Base-by-base conservation (phyloP, 2,329 filamentous ascomycete species). In the Nannizzia gypsea region DNA sequence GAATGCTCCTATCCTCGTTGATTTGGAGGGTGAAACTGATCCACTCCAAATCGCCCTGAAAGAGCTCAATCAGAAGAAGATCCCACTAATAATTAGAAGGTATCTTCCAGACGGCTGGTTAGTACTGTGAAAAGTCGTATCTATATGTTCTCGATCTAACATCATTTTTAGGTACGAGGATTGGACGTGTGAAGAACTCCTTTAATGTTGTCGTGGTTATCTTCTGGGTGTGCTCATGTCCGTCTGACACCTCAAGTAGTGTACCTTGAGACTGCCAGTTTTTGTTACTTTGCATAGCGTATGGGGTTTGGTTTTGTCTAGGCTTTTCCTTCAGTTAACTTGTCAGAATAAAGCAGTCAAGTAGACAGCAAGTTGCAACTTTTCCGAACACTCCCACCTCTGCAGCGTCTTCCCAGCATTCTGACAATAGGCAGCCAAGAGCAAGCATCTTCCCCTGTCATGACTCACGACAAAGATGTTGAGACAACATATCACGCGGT, bases 31-130 rank as follows among this genome's bases (percentile, higher is more conserved):
- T 70, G 92, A 97, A 80, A 97, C 93, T 57, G 93, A 99, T 77
- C 93, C 93, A 50, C 80, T 99, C 60, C 90, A 96, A 76, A 97
- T 99, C 71, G 93, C 93, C 24, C 88, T 96, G 74, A 97, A 97
- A 78, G 93, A 99, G 77, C 80, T 99, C 72, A 85, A 89, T 65
- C 91, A 97, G 79, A 97, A 97, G 83, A 99, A 99, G 82, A 96
- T 99, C 59, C 93, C 93, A 24, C 77, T 99, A 63, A 93, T 99
- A 60, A 89, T 99, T 65, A 84, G 93, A 73, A 84, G 93, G 71
- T 99, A 97, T 77, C 82, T 99, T 72, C 93, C 93, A 22, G 93
- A 99, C 77, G 93, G 93, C 78, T 96, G 84, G 89, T 95, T 81
- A 80, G 89, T 57, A 42, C 42, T 36, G 15, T 2, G 6, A 17